A percentile compares a stretch with the other conserved stretches of the same genome.
These are phyloP conservation scores for Agastache rugosa DNA, from an alignment of 257 asterid species.

Conservation along the genomic window DNA sequence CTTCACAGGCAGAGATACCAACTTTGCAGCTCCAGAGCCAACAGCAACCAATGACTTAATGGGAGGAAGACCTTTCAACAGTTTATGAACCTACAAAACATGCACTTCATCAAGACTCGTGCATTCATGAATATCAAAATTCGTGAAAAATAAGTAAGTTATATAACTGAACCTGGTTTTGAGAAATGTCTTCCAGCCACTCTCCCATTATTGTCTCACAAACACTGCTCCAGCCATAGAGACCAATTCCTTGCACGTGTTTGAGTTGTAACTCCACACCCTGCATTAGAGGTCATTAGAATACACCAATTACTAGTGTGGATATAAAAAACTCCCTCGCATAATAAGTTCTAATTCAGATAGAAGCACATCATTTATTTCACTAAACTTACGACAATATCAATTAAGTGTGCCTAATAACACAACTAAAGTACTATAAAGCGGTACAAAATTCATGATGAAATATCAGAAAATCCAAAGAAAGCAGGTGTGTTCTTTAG, in stretches of 20 bases:
- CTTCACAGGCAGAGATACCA: conserved; percentile 86
- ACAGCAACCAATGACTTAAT: conserved; percentile 92
- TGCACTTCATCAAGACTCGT: conserved; percentile 30
- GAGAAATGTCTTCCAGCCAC: conserved; percentile 98
- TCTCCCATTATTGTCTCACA: conserved; percentile 85
- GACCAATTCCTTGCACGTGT: conserved; percentile 85
- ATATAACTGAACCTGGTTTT: conserved; percentile 73
- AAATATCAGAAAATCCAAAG: conserved; percentile 29
- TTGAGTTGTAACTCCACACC: conserved; percentile 92
- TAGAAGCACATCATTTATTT: conserved; percentile 3
- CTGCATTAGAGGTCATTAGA: conserved; percentile 53
- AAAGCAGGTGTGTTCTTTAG: conserved; percentile 13
- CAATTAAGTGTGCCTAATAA: neutral
- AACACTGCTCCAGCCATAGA: conserved; percentile 86
- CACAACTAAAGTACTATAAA: conserved; percentile 19
- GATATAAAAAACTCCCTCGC: conserved; percentile 24
- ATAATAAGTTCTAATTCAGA: neutral
- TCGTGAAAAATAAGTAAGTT: conserved; percentile 25
- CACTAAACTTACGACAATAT: conserved; percentile 15
- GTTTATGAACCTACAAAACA: conserved; percentile 70
- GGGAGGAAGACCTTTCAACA: conserved; percentile 97
- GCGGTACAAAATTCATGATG: conserved; percentile 13
- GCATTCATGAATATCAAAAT: conserved; percentile 37
- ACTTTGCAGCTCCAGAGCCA: conserved; percentile 97
- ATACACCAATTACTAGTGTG: conserved; percentile 6